Evolutionary conservation across 2,329 filamentous ascomycete species (phyloP).

Genomic region (Phyllosticta citriasiana): DNA sequence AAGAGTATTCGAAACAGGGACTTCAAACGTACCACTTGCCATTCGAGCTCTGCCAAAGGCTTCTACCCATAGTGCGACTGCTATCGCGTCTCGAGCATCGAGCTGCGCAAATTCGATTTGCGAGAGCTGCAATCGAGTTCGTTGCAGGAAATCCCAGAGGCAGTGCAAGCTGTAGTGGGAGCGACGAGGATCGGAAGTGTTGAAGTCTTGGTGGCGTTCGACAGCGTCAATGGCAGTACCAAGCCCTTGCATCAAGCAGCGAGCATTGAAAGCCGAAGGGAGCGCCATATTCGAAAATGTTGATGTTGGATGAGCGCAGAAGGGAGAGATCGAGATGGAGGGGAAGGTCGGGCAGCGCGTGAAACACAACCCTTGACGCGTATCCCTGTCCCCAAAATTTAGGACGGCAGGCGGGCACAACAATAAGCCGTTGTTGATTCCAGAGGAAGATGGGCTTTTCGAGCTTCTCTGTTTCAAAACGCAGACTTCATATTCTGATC

Average conservation of each 20-base stretch:
- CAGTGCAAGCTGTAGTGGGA: conserved; percentile 1
- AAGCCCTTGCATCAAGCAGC: neutral
- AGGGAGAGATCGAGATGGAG: no score
- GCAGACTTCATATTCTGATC: no score
- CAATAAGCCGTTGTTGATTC: no score
- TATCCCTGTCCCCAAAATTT: no score
- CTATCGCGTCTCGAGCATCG: neutral
- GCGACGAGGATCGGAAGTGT: neutral
- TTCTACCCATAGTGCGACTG: neutral
- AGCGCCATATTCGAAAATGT: neutral
- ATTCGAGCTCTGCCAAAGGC: neutral
- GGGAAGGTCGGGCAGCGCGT: no score
- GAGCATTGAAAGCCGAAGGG: neutral
- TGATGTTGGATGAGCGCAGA: no score
- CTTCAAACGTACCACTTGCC: neutral
- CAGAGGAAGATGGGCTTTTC: no score
- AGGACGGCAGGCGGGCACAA: no score
- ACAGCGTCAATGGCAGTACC: neutral
- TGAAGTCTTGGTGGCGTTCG: neutral
- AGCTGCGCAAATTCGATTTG: neutral
- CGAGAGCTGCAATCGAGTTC: neutral
- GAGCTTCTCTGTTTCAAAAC: no score
- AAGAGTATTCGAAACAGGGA: neutral
- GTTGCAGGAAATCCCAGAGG: neutral
- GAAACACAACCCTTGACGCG: no score